Base-by-base conservation (phyloP, 768 basidiomycete species). In the Steccherinum ochraceum region DNA sequence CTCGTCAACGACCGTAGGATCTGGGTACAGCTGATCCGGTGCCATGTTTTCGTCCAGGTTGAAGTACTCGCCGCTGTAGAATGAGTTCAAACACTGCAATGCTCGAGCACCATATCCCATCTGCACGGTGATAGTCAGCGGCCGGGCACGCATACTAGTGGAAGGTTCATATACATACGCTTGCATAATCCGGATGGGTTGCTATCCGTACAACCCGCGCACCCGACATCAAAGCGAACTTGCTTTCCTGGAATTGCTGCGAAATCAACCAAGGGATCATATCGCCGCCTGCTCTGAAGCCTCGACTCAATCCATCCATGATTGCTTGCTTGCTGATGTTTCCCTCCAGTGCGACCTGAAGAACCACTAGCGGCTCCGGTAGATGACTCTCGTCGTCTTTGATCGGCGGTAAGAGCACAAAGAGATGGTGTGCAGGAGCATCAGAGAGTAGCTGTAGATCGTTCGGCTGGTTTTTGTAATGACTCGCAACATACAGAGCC, bases 381-480 rank as follows among this genome's bases (percentile, higher is more conserved):
- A 99, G 77, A 45, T 84, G 79, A n/a, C 77, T 84, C 64, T 93
- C 91, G 54, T 94, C 88, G 50, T 93, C 89, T 61, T 87, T 84
- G 45, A 98, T 77, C 0, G 96, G 96, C 0, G 94, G 94, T 1
- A 98, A 74, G 0, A 99, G 79, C 1, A 99, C 96, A 57, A 98
- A 99, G 12, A 99, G 78, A 60, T 94, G 91, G 63, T 98, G 95
- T 0, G 93, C 94, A 0, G 96, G 96, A 0, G 96, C 96, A 60
- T 99, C 96, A 11, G 88, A 90, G 67, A 98, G 81, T 47, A 99
- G 79, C 66, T 98, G 95, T n/a, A 99, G 76, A 65, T 99, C 96
- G 64, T 99, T 98, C 18, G 96, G 96, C 62, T 94, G 91, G 67
- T 98, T 99, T 70, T 99, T 99, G 74, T 99, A 99, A 65, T 99